A percentile compares a stretch with the other conserved stretches of the same genome.
These are phyloP conservation scores for Ustilago lituana DNA, from an alignment of 1,284 basidiomycete genomes.

Conservation along the genomic window DNA sequence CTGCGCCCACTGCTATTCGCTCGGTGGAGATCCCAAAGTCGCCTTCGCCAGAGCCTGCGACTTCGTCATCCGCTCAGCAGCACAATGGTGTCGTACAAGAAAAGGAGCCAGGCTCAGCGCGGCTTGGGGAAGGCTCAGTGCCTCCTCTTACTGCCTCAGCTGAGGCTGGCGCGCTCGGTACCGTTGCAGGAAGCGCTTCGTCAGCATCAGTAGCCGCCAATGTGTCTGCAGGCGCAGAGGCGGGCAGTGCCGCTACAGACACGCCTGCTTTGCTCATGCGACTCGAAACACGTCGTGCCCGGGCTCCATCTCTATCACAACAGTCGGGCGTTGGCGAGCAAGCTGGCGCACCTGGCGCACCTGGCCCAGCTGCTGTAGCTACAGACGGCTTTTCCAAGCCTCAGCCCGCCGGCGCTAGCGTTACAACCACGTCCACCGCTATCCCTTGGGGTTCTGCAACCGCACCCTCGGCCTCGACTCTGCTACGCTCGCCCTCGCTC, in stretches of 20 bases:
- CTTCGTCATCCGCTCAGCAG: not conserved
- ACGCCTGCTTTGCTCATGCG: slow-evolving; percentile 23
- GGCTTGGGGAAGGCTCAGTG: not conserved
- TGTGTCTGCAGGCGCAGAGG: slow-evolving; percentile 1
- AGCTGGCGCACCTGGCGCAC: slow-evolving; percentile 3
- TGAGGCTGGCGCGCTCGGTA: slow-evolving; percentile 6
- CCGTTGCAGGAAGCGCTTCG: not conserved
- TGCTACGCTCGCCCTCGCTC: slow-evolving; percentile 26
- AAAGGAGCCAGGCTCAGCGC: not conserved
- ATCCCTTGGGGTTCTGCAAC: not conserved
- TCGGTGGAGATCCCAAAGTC: slow-evolving; percentile 59
- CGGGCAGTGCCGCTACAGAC: slow-evolving; percentile 2
- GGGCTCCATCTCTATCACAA: slow-evolving; percentile 13
- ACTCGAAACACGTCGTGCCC: slow-evolving; percentile 19
- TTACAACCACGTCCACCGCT: slow-evolving; percentile 4
- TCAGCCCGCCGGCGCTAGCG: not conserved
- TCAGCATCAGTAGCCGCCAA: slow-evolving; percentile 9
- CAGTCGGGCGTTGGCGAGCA: slow-evolving; percentile 10
- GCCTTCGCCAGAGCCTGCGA: slow-evolving; percentile 44
- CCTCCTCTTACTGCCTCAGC: not conserved
- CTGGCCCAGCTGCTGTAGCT: not conserved
- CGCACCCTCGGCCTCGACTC: slow-evolving; percentile 2
- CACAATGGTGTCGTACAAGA: not conserved
- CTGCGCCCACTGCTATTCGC: slow-evolving; percentile 51
- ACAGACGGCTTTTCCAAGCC: slow-evolving; percentile 25